Conservation (phyloP, 2,329 filamentous ascomycete genomes). For the Aspergillus ruber region DNA sequence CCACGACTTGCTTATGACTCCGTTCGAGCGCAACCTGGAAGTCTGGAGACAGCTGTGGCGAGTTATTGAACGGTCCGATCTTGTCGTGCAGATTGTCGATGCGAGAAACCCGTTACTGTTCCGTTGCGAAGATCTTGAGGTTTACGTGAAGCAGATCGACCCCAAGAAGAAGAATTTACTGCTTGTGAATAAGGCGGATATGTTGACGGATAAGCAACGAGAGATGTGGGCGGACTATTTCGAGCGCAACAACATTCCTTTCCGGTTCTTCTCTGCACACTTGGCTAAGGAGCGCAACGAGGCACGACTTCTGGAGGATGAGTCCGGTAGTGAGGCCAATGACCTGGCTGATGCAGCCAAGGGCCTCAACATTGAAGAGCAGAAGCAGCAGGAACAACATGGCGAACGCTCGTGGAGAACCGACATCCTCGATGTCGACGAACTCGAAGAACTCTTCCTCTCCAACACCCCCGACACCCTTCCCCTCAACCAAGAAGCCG, state of each 20-base stretch:
- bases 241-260: constrained; percentile 70
- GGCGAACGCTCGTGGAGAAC: constrained; percentile 46
- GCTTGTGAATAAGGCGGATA: constrained; percentile 97
- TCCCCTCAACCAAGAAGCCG: constrained; percentile 37
- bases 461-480: constrained; percentile 59
- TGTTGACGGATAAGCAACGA: constrained; percentile 87
- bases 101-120: constrained; percentile 91
- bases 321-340: constrained; percentile 32
- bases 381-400: constrained; percentile 18
- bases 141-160: constrained; percentile 90
- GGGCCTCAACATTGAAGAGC: constrained; percentile 38
- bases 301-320: constrained; percentile 51
- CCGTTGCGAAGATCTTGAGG: constrained; percentile 85
- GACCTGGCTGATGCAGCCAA: constrained; percentile 18
- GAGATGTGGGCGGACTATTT: constrained; percentile 82
- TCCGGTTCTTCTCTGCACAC: constrained; percentile 92
- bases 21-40: constrained; percentile 93
- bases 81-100: constrained; percentile 97
- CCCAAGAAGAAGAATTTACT: constrained; percentile 81
- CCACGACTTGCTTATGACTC: constrained; percentile 91
- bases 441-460: constrained; percentile 84
- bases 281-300: constrained; percentile 87
- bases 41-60: constrained; percentile 98
- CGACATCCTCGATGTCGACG: constrained; percentile 83
- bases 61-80: constrained; percentile 91